Evolutionary conservation across 805 yeast species (phyloP), one percentile per base, ranked within the genome.

Genomic region (Sugiyamaella boreocaroliniensis): DNA sequence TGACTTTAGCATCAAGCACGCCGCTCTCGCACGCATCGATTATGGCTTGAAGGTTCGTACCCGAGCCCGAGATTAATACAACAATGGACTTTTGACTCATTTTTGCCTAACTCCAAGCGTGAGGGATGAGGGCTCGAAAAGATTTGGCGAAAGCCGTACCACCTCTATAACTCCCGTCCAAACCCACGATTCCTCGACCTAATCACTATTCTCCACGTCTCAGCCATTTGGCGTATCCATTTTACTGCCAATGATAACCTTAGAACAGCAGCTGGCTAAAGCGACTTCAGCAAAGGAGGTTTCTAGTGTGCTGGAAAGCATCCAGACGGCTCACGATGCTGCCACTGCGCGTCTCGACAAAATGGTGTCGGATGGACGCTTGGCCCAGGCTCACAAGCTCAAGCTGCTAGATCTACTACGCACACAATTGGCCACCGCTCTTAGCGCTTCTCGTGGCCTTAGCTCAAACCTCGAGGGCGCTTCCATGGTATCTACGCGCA

Each of bases 21-120:
- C 71, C 74, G 14, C 63, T 68, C 2, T 61, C 58, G 40, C 74
- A 68, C 1, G 92, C 86, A 67, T 93, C 96, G 34, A 93, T 89
- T 41, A 93, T 73, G 0, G 99, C 98, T 68, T 93, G 99, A 41
- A 93, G 73, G 64, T 93, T 93, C n/a, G 97, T 82, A 1, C 99
- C 99, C 29, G 85, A 84, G 0, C 99, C 99, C 0, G 98, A 90
- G 19, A 93, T 93, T 40, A 93, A 78, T 0, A 93, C 97, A 10
- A 86, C 73, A 53, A 86, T 80, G n/a, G 37, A 11, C 37, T 32
- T 32, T 32, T 32, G 37, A 9, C 8, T 9, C 37, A 32, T 32
- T 47, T 56, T 49, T 56, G 47, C 22, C 20, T 34, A 18, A 26
- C 29, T 29, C n/a, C 32, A 29, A 43, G 16, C 14, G 34, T 10